These are phyloP conservation scores for Strobilomyces dryophilus DNA, from an alignment of 768 basidiomycete genomes.

Conservation along the genomic window DNA sequence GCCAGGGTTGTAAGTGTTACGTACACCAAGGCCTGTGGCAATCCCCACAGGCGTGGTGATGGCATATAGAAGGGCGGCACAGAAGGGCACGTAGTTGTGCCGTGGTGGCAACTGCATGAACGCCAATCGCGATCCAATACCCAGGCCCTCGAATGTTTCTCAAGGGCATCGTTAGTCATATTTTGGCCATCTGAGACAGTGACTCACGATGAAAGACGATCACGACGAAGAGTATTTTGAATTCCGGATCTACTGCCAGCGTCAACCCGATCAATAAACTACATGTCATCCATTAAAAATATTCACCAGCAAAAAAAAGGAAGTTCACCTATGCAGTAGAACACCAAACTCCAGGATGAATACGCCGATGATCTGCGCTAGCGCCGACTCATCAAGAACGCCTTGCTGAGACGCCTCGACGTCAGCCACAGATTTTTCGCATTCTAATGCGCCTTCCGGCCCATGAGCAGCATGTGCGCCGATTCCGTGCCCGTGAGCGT, in stretches of 20 bases:
- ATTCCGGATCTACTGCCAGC: slow-evolving; percentile 79
- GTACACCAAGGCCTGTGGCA: slow-evolving; percentile 75
- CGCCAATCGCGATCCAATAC: slow-evolving; percentile 86
- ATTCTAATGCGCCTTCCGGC: slow-evolving; percentile 42
- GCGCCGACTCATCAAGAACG: slow-evolving; percentile 38
- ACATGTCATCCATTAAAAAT: background rate
- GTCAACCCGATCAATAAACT: slow-evolving; percentile 88
- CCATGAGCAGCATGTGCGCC: slow-evolving; percentile 67
- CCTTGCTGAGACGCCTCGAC: slow-evolving; percentile 19
- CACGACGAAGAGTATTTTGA: slow-evolving; percentile 86
- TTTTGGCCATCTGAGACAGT: background rate
- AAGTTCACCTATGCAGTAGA: slow-evolving; percentile 64
- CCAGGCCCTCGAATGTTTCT: slow-evolving; percentile 95
- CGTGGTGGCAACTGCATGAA: slow-evolving; percentile 55
- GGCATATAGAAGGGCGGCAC: slow-evolving; percentile 63
- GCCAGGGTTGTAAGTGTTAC: slow-evolving; percentile 76
- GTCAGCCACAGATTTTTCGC: slow-evolving; percentile 22
- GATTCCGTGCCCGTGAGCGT: slow-evolving; percentile 61
- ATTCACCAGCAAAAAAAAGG: background rate
- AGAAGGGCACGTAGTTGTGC: slow-evolving; percentile 54
- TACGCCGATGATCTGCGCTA: slow-evolving; percentile 79
- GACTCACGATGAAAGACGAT: slow-evolving; percentile 86
- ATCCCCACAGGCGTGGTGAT: slow-evolving; percentile 86
- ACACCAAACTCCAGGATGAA: slow-evolving; percentile 95
- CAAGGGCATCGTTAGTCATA: slow-evolving; percentile 3